phyloP scores from a whole-genome alignment of 441 rosid genomes.

The Flueggea neowawraea region DNA sequence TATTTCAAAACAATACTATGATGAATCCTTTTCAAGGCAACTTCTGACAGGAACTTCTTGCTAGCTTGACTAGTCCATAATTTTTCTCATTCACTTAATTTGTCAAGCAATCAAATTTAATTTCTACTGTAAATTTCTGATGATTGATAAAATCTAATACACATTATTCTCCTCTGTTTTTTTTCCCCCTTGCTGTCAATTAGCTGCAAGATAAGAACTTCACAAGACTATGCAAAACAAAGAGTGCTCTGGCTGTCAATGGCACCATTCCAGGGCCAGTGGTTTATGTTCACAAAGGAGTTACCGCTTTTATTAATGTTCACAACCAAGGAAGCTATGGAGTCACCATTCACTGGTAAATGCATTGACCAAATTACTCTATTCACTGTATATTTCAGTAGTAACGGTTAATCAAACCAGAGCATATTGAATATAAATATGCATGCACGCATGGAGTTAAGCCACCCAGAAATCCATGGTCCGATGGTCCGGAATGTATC shows the following conservation, averaged over 20 bases:
- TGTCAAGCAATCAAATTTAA: no score
- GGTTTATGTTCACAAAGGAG: slow-evolving; percentile 17
- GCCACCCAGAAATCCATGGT: slow-evolving; percentile 16
- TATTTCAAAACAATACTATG: no score
- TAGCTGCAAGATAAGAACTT: slow-evolving; percentile 13
- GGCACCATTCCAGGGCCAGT: slow-evolving; percentile 25
- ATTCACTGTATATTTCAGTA: no score
- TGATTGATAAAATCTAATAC: no score
- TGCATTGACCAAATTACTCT: not conserved
- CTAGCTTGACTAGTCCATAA: no score
- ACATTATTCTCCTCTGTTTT: no score
- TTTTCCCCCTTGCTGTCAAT: not conserved
- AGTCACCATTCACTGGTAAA: slow-evolving; percentile 26
- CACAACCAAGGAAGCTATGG: slow-evolving; percentile 12
- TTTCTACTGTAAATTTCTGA: no score
- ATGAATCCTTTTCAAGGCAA: no score
- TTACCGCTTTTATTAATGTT: slow-evolving; percentile 15
- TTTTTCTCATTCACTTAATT: no score
- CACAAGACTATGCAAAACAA: slow-evolving; percentile 24
- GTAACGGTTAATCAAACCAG: no score
- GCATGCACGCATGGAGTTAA: slow-evolving; percentile 14
- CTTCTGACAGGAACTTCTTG: no score
- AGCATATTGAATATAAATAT: no score
- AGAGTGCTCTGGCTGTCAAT: slow-evolving; percentile 19
- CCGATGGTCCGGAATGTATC: slow-evolving; percentile 17